A percentile compares a stretch with the other conserved stretches of the same genome.
Evolutionary conservation across 2,329 filamentous ascomycete genomes (phyloP).

Genomic region (Fusarium floridanum): DNA sequence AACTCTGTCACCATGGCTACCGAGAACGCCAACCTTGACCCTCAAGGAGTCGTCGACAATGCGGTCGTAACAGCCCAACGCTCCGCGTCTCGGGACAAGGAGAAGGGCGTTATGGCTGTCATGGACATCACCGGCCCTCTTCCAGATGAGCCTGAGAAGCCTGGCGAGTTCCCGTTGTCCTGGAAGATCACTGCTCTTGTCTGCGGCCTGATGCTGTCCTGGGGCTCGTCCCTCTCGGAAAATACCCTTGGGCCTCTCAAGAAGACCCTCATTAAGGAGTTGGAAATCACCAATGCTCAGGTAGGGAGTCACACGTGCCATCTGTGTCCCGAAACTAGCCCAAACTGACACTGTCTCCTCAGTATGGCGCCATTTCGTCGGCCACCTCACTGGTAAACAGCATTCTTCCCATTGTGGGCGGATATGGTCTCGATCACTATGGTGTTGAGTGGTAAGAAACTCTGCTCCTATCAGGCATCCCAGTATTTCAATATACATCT

Average conservation of each 20-base stretch:
- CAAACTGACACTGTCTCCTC: neutral
- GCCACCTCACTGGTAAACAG: neutral
- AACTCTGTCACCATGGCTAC: neutral
- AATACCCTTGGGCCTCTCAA: neutral
- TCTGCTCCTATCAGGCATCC: neutral
- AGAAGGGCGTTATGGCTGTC: neutral
- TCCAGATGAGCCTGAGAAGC: neutral
- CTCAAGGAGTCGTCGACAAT: neutral
- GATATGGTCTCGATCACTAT: neutral
- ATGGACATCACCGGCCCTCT: neutral
- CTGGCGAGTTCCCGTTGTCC: neutral
- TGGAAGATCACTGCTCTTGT: neutral
- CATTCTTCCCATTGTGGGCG: neutral
- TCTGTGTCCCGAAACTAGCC: neutral
- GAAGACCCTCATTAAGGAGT: neutral
- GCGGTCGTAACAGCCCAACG: neutral
- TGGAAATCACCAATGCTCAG: neutral
- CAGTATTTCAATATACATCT: neutral
- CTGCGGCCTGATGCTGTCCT: neutral
- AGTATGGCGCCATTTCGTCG: neutral
- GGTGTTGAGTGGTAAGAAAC: neutral
- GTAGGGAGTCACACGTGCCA: neutral
- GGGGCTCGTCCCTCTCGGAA: neutral
- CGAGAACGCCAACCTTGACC: neutral
- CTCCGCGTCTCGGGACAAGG: neutral